Evolutionary conservation across 139 green algal species (phyloP).

Genomic region (Closterium sp.): DNA sequence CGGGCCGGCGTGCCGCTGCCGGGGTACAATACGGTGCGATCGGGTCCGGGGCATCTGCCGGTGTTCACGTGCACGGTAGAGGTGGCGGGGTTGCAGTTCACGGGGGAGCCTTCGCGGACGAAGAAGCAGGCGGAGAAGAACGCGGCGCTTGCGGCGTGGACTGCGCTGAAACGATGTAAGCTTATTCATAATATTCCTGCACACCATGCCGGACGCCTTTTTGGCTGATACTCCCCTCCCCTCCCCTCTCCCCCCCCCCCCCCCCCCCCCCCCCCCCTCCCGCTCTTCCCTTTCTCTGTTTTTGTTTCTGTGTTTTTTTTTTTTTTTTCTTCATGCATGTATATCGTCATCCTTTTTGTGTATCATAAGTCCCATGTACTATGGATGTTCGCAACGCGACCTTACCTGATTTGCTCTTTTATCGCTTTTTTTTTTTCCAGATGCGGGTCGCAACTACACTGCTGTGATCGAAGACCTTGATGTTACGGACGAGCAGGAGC

Average conservation of each 20-base stretch:
- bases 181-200: neutral
- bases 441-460: neutral
- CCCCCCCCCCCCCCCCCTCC: too few relatives aligned
- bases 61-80: constrained; percentile 41
- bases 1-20: constrained; percentile 33
- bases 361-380: neutral
- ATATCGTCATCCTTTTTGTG: neutral
- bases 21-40: constrained; percentile 17
- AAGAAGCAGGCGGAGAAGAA: constrained; percentile 55
- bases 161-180: constrained; percentile 36
- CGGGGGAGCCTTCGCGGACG: constrained; percentile 37
- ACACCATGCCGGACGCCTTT: neutral
- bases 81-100: constrained; percentile 25
- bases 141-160: constrained; percentile 37
- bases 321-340: neutral
- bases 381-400: neutral
- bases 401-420: too few relatives aligned
- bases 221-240: too few relatives aligned
- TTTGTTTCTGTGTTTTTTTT: neutral
- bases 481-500: constrained; percentile 35
- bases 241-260: too few relatives aligned
- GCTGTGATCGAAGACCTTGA: constrained; percentile 4
- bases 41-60: constrained; percentile 33
- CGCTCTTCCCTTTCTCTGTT: neutral
- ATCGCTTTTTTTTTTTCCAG: neutral